Evolutionary conservation across 768 basidiomycete species (phyloP).

Genomic region (Cystobasidium ongulense): DNA sequence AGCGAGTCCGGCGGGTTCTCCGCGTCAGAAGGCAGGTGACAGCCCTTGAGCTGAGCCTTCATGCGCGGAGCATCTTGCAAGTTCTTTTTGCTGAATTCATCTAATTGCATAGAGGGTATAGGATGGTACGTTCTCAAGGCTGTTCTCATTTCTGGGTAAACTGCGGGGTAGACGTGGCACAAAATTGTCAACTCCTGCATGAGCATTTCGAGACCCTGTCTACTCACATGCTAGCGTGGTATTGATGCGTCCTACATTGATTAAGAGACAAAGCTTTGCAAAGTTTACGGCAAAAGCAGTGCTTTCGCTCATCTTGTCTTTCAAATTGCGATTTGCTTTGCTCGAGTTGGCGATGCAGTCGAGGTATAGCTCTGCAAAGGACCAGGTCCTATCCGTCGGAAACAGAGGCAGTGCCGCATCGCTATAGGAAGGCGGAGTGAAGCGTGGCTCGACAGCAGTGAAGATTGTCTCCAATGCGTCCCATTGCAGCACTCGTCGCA

Average conservation of each 20-base stretch:
- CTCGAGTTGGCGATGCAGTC: slow-evolving; percentile 66
- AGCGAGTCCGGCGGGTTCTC: slow-evolving; percentile 54
- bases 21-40: slow-evolving; percentile 53
- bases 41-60: slow-evolving; percentile 63
- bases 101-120: slow-evolving; percentile 62
- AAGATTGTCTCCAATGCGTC: slow-evolving; percentile 76
- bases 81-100: slow-evolving; percentile 52
- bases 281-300: slow-evolving; percentile 59
- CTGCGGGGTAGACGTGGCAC: slow-evolving; percentile 49
- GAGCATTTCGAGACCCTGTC: neutral
- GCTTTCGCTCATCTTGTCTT: slow-evolving; percentile 64
- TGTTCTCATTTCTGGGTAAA: slow-evolving; percentile 74
- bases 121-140: slow-evolving; percentile 69
- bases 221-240: slow-evolving; percentile 72
- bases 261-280: slow-evolving; percentile 64
- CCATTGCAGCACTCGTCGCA: slow-evolving; percentile 63
- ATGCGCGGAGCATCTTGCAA: slow-evolving; percentile 71
- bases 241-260: slow-evolving; percentile 72
- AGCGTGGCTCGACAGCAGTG: slow-evolving; percentile 57
- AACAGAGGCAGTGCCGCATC: slow-evolving; percentile 50
- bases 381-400: slow-evolving; percentile 39
- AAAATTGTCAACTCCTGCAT: too few relatives aligned
- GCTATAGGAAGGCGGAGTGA: slow-evolving; percentile 51
- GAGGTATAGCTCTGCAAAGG: slow-evolving; percentile 72
- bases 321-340: slow-evolving; percentile 62